phyloP scores from a whole-genome alignment of 306 rosid genomes.

The Corylus avellana region DNA sequence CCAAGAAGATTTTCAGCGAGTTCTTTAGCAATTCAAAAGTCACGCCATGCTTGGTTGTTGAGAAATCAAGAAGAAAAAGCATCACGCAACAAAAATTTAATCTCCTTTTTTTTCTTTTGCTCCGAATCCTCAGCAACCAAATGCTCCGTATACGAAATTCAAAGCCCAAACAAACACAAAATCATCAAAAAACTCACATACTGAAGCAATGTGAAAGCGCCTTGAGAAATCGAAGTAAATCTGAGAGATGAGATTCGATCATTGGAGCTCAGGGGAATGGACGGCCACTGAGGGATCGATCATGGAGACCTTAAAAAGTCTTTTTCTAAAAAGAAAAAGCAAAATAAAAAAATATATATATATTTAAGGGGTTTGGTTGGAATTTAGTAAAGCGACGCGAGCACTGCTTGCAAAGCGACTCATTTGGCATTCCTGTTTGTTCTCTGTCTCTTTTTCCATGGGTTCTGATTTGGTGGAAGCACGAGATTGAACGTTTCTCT shows the following conservation, averaged over 20 bases:
- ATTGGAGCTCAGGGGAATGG: background rate
- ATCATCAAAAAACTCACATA: conserved; percentile 10
- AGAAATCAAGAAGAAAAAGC: background rate
- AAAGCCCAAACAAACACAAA: background rate
- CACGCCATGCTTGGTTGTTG: background rate
- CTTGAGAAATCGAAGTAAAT: conserved; percentile 4
- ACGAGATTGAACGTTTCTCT: too few species aligned
- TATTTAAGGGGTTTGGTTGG: conserved; percentile 33
- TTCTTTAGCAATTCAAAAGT: background rate
- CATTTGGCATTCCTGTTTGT: conserved; percentile 10
- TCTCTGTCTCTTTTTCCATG: too few species aligned
- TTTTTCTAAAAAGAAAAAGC: background rate
- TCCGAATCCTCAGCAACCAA: background rate
- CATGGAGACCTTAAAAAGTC: background rate
- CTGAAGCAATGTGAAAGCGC: background rate
- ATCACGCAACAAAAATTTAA: background rate
- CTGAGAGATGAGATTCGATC: conserved; percentile 17
- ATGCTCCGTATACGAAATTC: background rate
- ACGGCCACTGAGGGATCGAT: conserved; percentile 2
- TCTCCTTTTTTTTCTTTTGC: background rate
- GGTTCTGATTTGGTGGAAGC: background rate
- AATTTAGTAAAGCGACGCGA: conserved; percentile 46
- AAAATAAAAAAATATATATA: conserved; percentile 1
- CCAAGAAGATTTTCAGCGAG: background rate
- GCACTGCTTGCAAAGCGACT: conserved; percentile 41